These are phyloP conservation scores for Gaertneriomyces sp. DNA, from an alignment of 192 early-diverging fungal genomes.

Conservation along the genomic window DNA sequence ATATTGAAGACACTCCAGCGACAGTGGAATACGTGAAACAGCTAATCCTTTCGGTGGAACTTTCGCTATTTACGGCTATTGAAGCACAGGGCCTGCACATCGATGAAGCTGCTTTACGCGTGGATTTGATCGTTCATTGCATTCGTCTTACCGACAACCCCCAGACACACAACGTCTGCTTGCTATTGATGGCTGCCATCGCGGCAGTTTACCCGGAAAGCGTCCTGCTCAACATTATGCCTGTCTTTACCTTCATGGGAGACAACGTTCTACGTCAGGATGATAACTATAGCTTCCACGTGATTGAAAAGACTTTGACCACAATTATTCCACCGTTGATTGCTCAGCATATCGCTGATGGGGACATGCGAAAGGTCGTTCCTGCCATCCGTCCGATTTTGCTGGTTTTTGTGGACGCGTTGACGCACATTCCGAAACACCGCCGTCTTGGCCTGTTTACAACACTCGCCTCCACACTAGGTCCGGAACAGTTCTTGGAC, in stretches of 20 bases:
- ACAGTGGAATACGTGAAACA: slow-evolving; percentile 86
- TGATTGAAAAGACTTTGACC: slow-evolving; percentile 84
- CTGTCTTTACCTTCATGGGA: slow-evolving; percentile 98
- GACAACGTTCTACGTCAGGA: slow-evolving; percentile 92
- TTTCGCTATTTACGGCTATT: slow-evolving; percentile 33
- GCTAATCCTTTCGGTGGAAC: slow-evolving; percentile 65
- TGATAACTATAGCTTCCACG: slow-evolving; percentile 93
- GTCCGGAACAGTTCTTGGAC: slow-evolving; percentile 68
- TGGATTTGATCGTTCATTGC: slow-evolving; percentile 82
- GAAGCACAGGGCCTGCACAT: slow-evolving; percentile 35
- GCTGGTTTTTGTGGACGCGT: slow-evolving; percentile 86
- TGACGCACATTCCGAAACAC: slow-evolving; percentile 90
- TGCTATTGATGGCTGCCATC: slow-evolving; percentile 83
- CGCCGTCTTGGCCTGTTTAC: slow-evolving; percentile 83
- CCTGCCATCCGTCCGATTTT: slow-evolving; percentile 55
- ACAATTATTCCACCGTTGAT: slow-evolving; percentile 83
- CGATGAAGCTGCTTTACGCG: slow-evolving; percentile 68
- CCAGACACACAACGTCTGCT: slow-evolving; percentile 87
- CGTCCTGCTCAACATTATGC: slow-evolving; percentile 91
- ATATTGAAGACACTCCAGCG: slow-evolving; percentile 33
- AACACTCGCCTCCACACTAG: slow-evolving; percentile 75
- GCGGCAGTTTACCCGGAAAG: slow-evolving; percentile 74
- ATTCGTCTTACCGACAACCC: slow-evolving; percentile 87
- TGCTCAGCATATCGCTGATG: slow-evolving; percentile 30
- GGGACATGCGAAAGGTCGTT: neutral